These are phyloP conservation scores for Talaromyces marneffei DNA, from an alignment of 2,329 filamentous ascomycete species.

Conservation along the genomic window DNA sequence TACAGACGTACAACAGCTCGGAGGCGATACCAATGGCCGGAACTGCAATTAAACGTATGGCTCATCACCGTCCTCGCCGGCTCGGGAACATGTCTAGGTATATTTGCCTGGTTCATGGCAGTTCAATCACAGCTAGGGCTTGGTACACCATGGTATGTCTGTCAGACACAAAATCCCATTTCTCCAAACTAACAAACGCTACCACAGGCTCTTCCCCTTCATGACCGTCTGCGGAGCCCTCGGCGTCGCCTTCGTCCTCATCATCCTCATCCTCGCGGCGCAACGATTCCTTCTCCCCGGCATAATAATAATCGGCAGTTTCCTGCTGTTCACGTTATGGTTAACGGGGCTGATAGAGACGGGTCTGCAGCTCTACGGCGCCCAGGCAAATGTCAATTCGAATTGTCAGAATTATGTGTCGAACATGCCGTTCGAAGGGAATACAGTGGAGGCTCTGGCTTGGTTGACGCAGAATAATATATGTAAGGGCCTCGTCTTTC, in stretches of 20 bases:
- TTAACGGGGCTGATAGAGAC: conserved; percentile 59
- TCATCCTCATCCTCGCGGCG: conserved; percentile 52
- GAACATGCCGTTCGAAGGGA: conserved; percentile 41
- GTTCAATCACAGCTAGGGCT: conserved; percentile 52
- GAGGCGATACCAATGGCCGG: conserved; percentile 55
- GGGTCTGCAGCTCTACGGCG: conserved; percentile 55
- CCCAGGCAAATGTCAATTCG: conserved; percentile 50
- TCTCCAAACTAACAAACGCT: not conserved
- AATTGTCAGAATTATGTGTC: conserved; percentile 55
- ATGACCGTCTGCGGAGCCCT: conserved; percentile 55
- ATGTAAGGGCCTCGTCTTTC: conserved; percentile 40
- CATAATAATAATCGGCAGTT: conserved; percentile 54
- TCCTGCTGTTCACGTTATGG: conserved; percentile 58
- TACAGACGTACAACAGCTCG: conserved; percentile 19
- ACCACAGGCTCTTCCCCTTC: conserved; percentile 57
- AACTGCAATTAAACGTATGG: conserved; percentile 60
- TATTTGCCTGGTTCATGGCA: conserved; percentile 56
- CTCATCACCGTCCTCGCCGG: conserved; percentile 56
- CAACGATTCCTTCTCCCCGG: conserved; percentile 54
- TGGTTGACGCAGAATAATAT: conserved; percentile 60
- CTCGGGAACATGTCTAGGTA: conserved; percentile 53
- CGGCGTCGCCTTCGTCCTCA: conserved; percentile 53
- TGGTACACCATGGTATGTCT: conserved; percentile 54
- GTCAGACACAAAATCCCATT: too few relatives aligned
- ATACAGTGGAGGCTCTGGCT: conserved; percentile 52